Percentiles rank a stretch among this genome's conserved stretches.
These are phyloP conservation scores for Panellus pusillus DNA, from an alignment of 768 basidiomycete genomes.

Conservation along the genomic window DNA sequence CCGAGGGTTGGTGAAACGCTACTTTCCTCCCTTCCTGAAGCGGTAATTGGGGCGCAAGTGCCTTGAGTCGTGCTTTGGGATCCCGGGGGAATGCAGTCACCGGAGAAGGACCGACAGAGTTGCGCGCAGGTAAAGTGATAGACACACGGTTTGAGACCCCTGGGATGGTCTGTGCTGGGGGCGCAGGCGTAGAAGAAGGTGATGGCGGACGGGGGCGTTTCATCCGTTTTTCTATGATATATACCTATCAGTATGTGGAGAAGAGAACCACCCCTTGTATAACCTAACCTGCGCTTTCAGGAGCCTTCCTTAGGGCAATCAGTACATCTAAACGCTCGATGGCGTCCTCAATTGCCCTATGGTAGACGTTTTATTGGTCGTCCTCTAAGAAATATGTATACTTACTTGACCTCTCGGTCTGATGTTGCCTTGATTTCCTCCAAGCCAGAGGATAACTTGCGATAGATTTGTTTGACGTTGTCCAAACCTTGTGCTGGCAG, in stretches of 20 bases:
- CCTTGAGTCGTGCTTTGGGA: constrained; percentile 65
- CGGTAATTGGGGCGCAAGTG: constrained; percentile 59
- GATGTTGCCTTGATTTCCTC: constrained; percentile 59
- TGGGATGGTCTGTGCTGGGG: constrained; percentile 31
- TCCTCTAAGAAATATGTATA: constrained; percentile 6
- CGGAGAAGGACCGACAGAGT: constrained; percentile 57
- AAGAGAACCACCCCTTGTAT: background rate
- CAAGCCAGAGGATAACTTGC: constrained; percentile 61
- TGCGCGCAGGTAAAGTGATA: constrained; percentile 57
- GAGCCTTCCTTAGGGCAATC: constrained; percentile 71
- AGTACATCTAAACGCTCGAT: constrained; percentile 69
- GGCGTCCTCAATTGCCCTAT: constrained; percentile 69
- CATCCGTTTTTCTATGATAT: constrained; percentile 62
- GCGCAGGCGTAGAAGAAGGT: constrained; percentile 56
- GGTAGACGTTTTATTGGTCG: background rate
- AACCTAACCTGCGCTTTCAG: constrained; percentile 62
- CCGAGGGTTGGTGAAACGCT: constrained; percentile 71
- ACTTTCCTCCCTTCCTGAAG: constrained; percentile 76
- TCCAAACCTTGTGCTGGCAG: constrained; percentile 69
- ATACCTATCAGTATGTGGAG: background rate
- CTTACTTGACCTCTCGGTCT: constrained; percentile 64
- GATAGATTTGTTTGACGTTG: constrained; percentile 59
- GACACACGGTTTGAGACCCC: constrained; percentile 45
- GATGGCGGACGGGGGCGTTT: constrained; percentile 76
- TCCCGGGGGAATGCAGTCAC: constrained; percentile 59